These are phyloP conservation scores for Venturia asperata DNA, from an alignment of 2,329 filamentous ascomycete genomes.

Conservation along the genomic window DNA sequence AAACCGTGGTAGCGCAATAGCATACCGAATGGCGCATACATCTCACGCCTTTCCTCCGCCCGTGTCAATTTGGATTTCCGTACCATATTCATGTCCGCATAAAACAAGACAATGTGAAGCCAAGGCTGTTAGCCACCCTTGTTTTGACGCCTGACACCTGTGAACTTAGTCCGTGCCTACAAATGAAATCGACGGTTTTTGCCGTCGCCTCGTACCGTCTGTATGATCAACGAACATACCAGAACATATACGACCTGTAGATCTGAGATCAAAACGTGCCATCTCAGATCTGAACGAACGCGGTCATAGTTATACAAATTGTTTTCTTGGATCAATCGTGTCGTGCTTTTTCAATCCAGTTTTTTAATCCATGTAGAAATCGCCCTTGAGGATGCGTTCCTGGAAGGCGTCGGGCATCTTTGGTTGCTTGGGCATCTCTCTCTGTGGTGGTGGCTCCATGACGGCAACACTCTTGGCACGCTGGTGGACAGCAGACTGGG, in stretches of 20 bases:
- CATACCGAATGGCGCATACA: neutral
- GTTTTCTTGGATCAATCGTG: no score
- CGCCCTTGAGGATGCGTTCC: constrained; percentile 93
- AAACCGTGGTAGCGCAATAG: neutral
- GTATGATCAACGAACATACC: neutral
- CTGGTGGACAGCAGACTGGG: constrained; percentile 44
- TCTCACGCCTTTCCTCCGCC: neutral
- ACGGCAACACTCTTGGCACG: constrained; percentile 61
- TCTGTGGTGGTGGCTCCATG: constrained; percentile 51
- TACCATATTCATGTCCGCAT: neutral
- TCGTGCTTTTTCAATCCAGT: neutral
- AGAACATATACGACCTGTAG: neutral
- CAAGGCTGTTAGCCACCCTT: neutral
- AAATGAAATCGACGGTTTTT: neutral
- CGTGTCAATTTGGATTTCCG: neutral
- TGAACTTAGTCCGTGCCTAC: neutral
- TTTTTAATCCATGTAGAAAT: constrained; percentile 89
- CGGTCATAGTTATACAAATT: neutral
- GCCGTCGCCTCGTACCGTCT: neutral
- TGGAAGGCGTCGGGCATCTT: constrained; percentile 78
- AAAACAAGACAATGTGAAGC: neutral
- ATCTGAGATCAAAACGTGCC: neutral
- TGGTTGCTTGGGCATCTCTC: constrained; percentile 48
- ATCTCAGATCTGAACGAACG: neutral
- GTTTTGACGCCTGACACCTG: neutral